Evolutionary conservation across 257 asterid genomes (phyloP).

Genomic region (Scutellaria baicalensis): DNA sequence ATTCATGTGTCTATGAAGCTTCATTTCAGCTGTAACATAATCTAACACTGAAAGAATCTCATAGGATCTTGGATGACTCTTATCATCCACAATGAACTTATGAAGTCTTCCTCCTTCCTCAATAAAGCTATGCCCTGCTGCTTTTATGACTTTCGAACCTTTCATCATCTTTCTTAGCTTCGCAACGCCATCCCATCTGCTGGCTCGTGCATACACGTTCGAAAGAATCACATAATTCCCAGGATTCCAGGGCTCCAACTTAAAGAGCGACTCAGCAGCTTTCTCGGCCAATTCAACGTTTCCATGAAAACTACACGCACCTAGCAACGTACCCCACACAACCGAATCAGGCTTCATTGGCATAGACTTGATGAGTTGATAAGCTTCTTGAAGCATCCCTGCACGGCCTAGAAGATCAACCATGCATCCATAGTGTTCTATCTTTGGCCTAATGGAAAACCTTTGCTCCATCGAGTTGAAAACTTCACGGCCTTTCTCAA

Average conservation of each 20-base stretch:
- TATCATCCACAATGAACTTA: conserved; percentile 72
- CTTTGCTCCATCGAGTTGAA: conserved; percentile 40
- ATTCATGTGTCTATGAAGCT: conserved; percentile 6
- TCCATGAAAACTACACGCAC: conserved; percentile 81
- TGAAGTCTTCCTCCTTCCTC: conserved; percentile 73
- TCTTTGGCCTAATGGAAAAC: conserved; percentile 33
- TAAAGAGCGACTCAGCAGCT: conserved; percentile 55
- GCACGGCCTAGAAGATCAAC: conserved; percentile 87
- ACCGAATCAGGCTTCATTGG: conserved; percentile 86
- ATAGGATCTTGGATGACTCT: conserved; percentile 42
- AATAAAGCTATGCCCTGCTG: conserved; percentile 79
- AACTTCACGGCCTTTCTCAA: conserved; percentile 44
- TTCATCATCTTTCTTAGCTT: conserved; percentile 69
- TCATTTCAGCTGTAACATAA: conserved; percentile 39
- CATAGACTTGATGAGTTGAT: conserved; percentile 48
- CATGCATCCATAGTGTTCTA: conserved; percentile 83
- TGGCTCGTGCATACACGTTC: conserved; percentile 61
- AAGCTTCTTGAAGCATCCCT: conserved; percentile 57
- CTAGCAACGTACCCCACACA: conserved; percentile 79
- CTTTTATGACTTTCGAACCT: conserved; percentile 48
- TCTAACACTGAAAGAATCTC: conserved; percentile 43
- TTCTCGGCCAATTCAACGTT: conserved; percentile 63
- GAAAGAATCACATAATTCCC: conserved; percentile 89
- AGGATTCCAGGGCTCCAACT: conserved; percentile 68
- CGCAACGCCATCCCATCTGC: conserved; percentile 66